Evolutionary conservation across 768 basidiomycete genomes (phyloP), one percentile per base, ranked within the genome.

Genomic region (Tulasnella sp.): DNA sequence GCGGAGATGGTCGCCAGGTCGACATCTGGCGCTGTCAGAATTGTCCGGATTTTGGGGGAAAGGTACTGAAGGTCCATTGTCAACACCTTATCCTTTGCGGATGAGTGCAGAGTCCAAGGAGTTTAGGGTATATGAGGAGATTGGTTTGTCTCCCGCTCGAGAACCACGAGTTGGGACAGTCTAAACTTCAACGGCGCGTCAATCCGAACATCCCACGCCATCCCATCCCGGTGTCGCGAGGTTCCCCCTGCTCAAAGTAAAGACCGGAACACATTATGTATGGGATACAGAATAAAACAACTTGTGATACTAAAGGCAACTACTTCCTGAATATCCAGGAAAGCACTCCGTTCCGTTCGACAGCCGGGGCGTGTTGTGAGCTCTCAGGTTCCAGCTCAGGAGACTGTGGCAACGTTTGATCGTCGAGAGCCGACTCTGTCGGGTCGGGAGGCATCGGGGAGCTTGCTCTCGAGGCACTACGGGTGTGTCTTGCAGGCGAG

Each of bases 1-100:
- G 95, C 95, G 83, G 91, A 93, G 84, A 95, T 93, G 70, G 91
- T 92, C 70, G 86, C 79, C 81, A 95, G 87, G 86, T 95, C 92
- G 70, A 89, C 91, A 70, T 89, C 91, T 3, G 94, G 94, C 26
- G 91, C 91, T 40, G 89, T 87, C 74, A 95, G 89, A 83, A 95
- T 93, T 78, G 86, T 85, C 80, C 86, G 87, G 82, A 95, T 91
- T 79, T 85, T 87, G 16, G 88, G 87, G 90, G 88, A 37, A n/a
- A 77, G 70, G 40, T 71, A 26, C n/a, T 71, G 61, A 35, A 77
- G 44, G 67, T 77, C 76, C 76, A 77, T 77, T 20, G 32, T 23
- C 70, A 57, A 57, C 9, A 23, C 55, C 55, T 13, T 57, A 6
- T 57, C 23, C 23, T 57, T 57, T 57, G 55, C 23, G 55, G 55